Conservation (phyloP, 768 basidiomycete genomes). For the Coprinopsis strossmayeri region DNA sequence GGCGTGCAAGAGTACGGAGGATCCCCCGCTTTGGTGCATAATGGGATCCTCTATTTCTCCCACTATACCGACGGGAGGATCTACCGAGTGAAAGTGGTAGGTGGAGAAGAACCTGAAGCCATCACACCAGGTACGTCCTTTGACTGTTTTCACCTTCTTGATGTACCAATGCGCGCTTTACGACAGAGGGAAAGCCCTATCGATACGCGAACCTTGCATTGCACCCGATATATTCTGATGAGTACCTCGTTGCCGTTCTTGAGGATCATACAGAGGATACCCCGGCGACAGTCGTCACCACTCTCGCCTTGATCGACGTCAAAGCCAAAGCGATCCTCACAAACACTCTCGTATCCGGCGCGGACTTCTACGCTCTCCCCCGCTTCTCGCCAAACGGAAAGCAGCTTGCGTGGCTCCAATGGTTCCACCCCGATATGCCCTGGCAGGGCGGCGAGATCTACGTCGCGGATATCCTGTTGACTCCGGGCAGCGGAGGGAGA, state of each 20-base stretch:
- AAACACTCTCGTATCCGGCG: slow-evolving; percentile 43
- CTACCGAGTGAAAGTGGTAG: slow-evolving; percentile 31
- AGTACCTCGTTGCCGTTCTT: slow-evolving; percentile 52
- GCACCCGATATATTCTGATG: slow-evolving; percentile 45
- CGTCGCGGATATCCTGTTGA: slow-evolving; percentile 46
- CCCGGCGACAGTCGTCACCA: slow-evolving; percentile 48
- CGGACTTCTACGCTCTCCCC: slow-evolving; percentile 70
- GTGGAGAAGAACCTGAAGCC: slow-evolving; percentile 41
- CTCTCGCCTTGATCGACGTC: slow-evolving; percentile 51
- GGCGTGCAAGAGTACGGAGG: slow-evolving; percentile 73
- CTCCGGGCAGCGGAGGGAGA: no score
- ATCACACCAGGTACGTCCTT: slow-evolving; percentile 55
- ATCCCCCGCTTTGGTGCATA: slow-evolving; percentile 46
- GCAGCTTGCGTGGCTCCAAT: slow-evolving; percentile 55
- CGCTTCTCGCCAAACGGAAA: slow-evolving; percentile 54
- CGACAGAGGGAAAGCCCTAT: slow-evolving; percentile 43
- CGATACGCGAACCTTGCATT: slow-evolving; percentile 61
- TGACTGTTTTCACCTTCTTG: slow-evolving; percentile 3
- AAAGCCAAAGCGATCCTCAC: slow-evolving; percentile 31
- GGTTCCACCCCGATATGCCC: slow-evolving; percentile 53
- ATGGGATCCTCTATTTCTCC: slow-evolving; percentile 52
- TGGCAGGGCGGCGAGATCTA: slow-evolving; percentile 61
- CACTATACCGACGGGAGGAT: slow-evolving; percentile 46
- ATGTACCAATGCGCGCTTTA: slow-evolving; percentile 11
- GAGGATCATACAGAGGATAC: slow-evolving; percentile 63